These are phyloP conservation scores for Russula sp. DNA, from an alignment of 768 basidiomycete species.

Conservation along the genomic window DNA sequence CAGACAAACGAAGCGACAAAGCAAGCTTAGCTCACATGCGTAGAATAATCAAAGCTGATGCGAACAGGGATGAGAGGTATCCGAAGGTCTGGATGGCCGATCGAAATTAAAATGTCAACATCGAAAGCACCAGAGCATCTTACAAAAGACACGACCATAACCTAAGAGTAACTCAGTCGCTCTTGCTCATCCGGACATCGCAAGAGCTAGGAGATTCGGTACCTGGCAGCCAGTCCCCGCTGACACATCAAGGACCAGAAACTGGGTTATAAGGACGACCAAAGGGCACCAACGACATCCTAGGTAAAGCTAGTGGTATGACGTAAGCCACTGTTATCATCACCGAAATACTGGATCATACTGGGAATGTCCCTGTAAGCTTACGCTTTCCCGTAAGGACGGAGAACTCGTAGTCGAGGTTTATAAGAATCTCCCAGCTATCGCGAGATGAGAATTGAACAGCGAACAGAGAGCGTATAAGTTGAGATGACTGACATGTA, in stretches of 20 bases:
- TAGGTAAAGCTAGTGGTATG: background rate
- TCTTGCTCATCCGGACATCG: background rate
- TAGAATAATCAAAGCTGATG: constrained; percentile 7
- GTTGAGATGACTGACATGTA: constrained; percentile 1
- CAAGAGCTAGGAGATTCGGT: background rate
- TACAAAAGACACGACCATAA: background rate
- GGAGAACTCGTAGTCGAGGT: constrained; percentile 7
- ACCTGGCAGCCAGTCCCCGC: background rate
- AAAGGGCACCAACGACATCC: background rate
- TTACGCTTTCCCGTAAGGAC: constrained; percentile 1
- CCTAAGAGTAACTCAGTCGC: background rate
- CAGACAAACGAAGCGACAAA: background rate
- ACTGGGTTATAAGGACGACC: background rate
- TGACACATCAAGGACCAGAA: background rate
- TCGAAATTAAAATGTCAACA: background rate
- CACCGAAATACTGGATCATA: background rate
- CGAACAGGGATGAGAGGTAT: background rate
- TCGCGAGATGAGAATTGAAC: no score
- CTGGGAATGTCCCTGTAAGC: background rate
- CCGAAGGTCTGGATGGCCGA: background rate
- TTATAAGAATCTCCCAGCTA: constrained; percentile 13
- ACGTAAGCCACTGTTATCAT: background rate
- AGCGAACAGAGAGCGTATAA: background rate
- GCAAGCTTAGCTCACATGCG: background rate
- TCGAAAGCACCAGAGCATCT: background rate